A percentile compares a stretch with the other conserved stretches of the same genome.
phyloP scores from a whole-genome alignment of 352 stramenopile species.

The Pythium chondricola region DNA sequence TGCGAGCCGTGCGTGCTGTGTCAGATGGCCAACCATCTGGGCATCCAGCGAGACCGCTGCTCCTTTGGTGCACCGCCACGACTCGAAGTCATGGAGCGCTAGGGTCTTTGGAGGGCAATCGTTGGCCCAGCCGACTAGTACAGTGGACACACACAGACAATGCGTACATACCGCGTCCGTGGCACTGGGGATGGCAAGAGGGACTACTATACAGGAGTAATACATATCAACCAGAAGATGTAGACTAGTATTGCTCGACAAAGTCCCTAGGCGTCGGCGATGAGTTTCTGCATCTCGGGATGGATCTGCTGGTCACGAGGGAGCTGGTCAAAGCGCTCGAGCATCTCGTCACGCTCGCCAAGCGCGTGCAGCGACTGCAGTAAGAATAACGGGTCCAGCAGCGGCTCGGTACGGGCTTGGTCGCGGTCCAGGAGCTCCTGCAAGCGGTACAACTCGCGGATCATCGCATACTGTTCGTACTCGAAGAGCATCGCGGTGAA shows the following conservation, averaged over 20 bases:
- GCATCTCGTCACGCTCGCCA: conserved; percentile 37
- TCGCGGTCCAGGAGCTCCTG: conserved; percentile 23
- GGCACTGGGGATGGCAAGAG: too few species aligned
- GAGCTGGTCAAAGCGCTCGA: conserved; percentile 39
- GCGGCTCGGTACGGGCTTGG: conserved; percentile 2
- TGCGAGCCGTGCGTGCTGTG: background rate
- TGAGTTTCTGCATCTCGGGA: conserved; percentile 45
- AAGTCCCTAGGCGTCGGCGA: conserved; percentile 10
- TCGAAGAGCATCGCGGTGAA: conserved; percentile 33
- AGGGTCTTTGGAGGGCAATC: background rate
- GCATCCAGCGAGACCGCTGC: conserved; percentile 2
- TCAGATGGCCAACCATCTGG: conserved; percentile 4
- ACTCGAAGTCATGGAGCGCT: background rate
- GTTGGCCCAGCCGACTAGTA: too few species aligned
- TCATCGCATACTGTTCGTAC: conserved; percentile 47
- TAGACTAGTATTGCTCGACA: too few species aligned
- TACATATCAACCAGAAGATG: too few species aligned
- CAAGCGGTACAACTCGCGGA: conserved; percentile 42
- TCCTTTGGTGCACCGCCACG: conserved; percentile 1
- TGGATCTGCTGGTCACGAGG: conserved; percentile 35
- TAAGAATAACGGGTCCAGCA: conserved; percentile 39
- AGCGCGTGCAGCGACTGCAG: conserved; percentile 42
- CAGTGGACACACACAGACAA: too few species aligned
- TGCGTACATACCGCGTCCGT: too few species aligned
- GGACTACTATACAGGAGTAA: too few species aligned